phyloP scores from a whole-genome alignment of 441 rosid genomes.

The Pelargonium myrrhifolium region DNA sequence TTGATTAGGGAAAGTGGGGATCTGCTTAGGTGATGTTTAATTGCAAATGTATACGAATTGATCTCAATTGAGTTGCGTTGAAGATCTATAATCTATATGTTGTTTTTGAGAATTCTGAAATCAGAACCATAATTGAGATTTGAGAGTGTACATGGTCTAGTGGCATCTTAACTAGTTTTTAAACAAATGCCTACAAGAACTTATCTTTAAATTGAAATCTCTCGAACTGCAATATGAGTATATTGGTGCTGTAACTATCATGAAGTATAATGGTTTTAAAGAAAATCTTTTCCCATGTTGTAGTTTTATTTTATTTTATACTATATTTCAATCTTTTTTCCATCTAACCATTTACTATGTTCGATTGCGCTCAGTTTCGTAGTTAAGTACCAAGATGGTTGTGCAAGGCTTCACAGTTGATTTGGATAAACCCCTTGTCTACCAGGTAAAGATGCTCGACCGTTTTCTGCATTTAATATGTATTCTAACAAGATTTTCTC shows the following conservation, averaged over 20 bases:
- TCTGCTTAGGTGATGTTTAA: not conserved
- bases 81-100: not conserved
- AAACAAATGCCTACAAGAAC: not conserved
- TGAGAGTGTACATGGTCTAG: not conserved
- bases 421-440: slow-evolving; percentile 5
- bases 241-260: not conserved
- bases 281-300: not conserved
- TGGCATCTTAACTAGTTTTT: not conserved
- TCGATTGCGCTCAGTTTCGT: not conserved
- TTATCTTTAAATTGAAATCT: too few species aligned
- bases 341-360: not conserved
- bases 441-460: not conserved
- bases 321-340: not conserved
- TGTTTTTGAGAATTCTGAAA: not conserved
- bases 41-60: not conserved
- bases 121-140: not conserved
- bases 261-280: not conserved
- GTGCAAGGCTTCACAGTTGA: slow-evolving; percentile 7
- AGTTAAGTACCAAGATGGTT: slow-evolving; percentile 3
- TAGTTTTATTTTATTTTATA: not conserved
- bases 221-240: too few species aligned
- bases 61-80: not conserved
- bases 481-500: not conserved
- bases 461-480: not conserved
- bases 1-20: not conserved